Percentiles rank a stretch among this genome's conserved stretches.
Evolutionary conservation across 2,329 filamentous ascomycete species (phyloP).

Genomic region (Chaetomium strumarium): DNA sequence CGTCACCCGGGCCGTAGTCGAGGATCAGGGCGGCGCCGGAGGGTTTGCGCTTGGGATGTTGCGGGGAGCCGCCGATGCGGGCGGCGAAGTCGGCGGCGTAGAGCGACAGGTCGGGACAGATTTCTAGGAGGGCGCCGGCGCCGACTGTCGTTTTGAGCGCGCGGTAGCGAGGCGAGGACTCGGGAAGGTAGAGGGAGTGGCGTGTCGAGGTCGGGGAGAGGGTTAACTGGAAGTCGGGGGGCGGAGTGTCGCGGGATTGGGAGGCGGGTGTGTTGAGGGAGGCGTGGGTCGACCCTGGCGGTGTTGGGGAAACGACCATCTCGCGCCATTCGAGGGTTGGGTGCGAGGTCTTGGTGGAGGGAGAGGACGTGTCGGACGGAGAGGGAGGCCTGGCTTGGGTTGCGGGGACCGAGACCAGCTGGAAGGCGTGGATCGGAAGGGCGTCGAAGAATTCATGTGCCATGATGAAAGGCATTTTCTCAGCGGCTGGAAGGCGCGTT

Average conservation of each 20-base stretch:
- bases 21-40: conserved; percentile 89
- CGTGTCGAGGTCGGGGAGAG: conserved; percentile 70
- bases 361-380: conserved; percentile 38
- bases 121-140: conserved; percentile 73
- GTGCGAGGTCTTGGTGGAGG: conserved; percentile 34
- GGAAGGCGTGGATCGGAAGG: conserved; percentile 90
- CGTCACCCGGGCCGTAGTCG: conserved; percentile 77
- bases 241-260: conserved; percentile 43
- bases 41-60: conserved; percentile 52
- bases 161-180: conserved; percentile 72
- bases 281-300: conserved; percentile 47
- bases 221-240: conserved; percentile 83
- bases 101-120: conserved; percentile 79
- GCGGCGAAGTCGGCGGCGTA: conserved; percentile 76
- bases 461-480: conserved; percentile 82
- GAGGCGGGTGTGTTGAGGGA: conserved; percentile 49
- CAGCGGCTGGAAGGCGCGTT: conserved; percentile 41
- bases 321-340: conserved; percentile 66
- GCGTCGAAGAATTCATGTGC: conserved; percentile 99
- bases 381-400: conserved; percentile 33
- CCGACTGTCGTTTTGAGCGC: conserved; percentile 60
- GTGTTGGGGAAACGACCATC: conserved; percentile 67
- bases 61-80: conserved; percentile 67
- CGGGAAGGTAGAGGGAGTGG: conserved; percentile 78
- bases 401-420: conserved; percentile 53